Evolutionary conservation across 1,284 basidiomycete species (phyloP).

Genomic region (Blastosporella zonata): DNA sequence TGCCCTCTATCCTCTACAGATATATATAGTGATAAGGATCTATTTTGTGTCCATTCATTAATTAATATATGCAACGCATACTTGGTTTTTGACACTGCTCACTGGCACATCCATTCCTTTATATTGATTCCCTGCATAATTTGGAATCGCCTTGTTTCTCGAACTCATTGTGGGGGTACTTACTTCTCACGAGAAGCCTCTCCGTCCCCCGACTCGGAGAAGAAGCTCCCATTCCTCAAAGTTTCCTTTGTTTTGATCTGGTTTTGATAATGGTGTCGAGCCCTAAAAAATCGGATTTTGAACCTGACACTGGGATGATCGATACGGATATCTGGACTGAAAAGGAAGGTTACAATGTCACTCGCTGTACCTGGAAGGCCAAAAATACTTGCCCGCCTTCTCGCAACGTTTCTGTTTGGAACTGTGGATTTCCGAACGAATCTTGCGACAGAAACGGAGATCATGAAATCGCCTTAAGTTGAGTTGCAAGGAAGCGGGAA

Average conservation of each 20-base stretch:
- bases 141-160: background rate
- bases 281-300: too few relatives aligned
- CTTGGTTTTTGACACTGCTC: constrained; percentile 2
- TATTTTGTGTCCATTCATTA: constrained; percentile 3
- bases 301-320: too few relatives aligned
- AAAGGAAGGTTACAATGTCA: constrained; percentile 18
- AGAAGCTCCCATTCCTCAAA: constrained; percentile 14
- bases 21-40: too few relatives aligned
- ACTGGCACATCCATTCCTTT: constrained; percentile 1
- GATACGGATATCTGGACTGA: constrained; percentile 13
- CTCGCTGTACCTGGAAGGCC: constrained; percentile 3
- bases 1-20: constrained; percentile 17
- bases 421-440: too few relatives aligned
- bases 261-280: too few relatives aligned
- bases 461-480: too few relatives aligned
- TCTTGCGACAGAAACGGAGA: too few relatives aligned
- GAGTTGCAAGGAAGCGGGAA: too few relatives aligned
- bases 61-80: constrained; percentile 9
- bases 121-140: constrained; percentile 9
- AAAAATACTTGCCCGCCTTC: background rate
- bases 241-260: background rate
- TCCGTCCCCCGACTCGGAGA: constrained; percentile 4
- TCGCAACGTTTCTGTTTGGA: too few relatives aligned
- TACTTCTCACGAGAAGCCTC: constrained; percentile 12
- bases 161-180: background rate